Percentiles rank a stretch among this genome's conserved stretches.
phyloP scores from a whole-genome alignment of 306 rosid species.

The Mimosa pudica region DNA sequence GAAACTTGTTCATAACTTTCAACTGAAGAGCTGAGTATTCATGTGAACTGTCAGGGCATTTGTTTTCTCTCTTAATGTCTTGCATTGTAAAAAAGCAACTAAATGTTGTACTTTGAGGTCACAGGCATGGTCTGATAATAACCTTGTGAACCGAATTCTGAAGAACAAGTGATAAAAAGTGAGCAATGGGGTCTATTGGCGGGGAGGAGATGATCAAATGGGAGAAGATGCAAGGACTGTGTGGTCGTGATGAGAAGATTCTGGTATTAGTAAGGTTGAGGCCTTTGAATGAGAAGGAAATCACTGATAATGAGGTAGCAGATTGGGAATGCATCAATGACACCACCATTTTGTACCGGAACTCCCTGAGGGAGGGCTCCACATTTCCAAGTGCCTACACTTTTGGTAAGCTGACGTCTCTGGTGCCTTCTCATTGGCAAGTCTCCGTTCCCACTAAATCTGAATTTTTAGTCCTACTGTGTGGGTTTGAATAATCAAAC shows the following conservation, averaged over 20 bases:
- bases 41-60: constrained; percentile 33
- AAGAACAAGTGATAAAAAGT: constrained; percentile 28
- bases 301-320: constrained; percentile 63
- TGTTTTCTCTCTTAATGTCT: constrained; percentile 38
- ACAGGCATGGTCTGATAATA: constrained; percentile 44
- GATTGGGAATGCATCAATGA: constrained; percentile 99
- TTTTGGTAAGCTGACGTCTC: constrained; percentile 67
- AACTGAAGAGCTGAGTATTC: constrained; percentile 37
- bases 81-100: constrained; percentile 48
- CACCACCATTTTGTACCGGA: constrained; percentile 83
- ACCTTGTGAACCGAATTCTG: constrained; percentile 38
- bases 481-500: constrained; percentile 21
- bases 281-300: constrained; percentile 88
- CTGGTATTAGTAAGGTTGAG: constrained; percentile 88
- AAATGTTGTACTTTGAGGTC: constrained; percentile 37
- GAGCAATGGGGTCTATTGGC: constrained; percentile 84
- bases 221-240: constrained; percentile 81
- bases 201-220: constrained; percentile 80
- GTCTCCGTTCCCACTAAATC: constrained; percentile 24
- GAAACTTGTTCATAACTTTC: constrained; percentile 34
- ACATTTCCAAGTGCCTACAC: constrained; percentile 94
- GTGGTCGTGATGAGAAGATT: constrained; percentile 88
- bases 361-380: constrained; percentile 95
- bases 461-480: constrained; percentile 4
- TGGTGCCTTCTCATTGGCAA: constrained; percentile 21